These are phyloP conservation scores for Ganoderma meredithae DNA, from an alignment of 1,284 basidiomycete genomes.

Conservation along the genomic window DNA sequence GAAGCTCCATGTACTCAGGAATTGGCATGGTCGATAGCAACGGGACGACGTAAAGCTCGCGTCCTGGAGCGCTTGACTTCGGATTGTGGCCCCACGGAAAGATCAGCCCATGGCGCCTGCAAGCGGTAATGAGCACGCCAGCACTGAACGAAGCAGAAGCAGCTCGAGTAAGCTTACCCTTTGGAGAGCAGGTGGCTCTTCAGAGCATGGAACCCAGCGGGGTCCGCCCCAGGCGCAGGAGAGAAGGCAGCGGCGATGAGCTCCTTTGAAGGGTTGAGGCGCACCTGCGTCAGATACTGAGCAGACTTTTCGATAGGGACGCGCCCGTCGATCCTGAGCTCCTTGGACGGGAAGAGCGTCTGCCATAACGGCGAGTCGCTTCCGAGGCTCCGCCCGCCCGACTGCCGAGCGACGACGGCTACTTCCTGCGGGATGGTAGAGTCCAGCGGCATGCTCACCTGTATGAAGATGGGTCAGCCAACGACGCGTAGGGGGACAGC, in stretches of 20 bases:
- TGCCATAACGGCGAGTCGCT: slow-evolving; percentile 69
- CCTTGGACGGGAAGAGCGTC: slow-evolving; percentile 72
- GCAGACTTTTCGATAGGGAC: slow-evolving; percentile 78
- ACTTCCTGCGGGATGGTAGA: slow-evolving; percentile 70
- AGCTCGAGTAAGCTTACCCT: slow-evolving; percentile 62
- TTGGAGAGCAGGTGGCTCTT: slow-evolving; percentile 76
- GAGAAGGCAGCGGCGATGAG: slow-evolving; percentile 79
- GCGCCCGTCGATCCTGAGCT: slow-evolving; percentile 80
- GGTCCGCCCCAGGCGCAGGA: slow-evolving; percentile 53
- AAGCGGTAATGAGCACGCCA: slow-evolving; percentile 16
- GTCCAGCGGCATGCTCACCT: slow-evolving; percentile 83
- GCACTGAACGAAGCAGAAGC: slow-evolving; percentile 14
- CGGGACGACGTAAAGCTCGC: slow-evolving; percentile 91
- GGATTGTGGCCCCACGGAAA: slow-evolving; percentile 84
- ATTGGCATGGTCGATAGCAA: slow-evolving; percentile 71
- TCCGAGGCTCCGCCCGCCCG: slow-evolving; percentile 67
- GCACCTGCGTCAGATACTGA: slow-evolving; percentile 78
- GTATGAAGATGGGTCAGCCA: slow-evolving; percentile 10
- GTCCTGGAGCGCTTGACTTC: slow-evolving; percentile 78
- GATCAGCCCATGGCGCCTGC: slow-evolving; percentile 85
- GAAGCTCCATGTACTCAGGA: slow-evolving; percentile 87
- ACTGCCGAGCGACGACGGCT: slow-evolving; percentile 72
- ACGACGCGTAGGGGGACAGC: background rate
- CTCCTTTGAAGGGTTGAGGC: slow-evolving; percentile 81
- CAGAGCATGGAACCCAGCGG: slow-evolving; percentile 63